Base-by-base conservation (phyloP, 140 eudicot genomes). In the Oenanthe javanica region DNA sequence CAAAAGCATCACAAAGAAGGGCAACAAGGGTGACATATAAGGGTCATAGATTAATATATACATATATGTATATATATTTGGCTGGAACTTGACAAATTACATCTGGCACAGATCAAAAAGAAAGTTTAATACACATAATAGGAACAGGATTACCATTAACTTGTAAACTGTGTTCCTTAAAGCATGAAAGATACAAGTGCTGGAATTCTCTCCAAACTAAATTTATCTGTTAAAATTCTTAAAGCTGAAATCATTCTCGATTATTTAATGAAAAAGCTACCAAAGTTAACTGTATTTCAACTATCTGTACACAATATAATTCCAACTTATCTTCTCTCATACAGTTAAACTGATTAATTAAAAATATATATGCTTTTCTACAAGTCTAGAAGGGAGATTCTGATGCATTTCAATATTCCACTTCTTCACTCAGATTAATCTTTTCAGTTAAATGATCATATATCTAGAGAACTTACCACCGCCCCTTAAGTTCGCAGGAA, bases 71-170 rank as follows among this genome's bases (percentile, higher is more conserved):
- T 42, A 72, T 1, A 19, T 5, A 73, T n/a, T 9, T 46, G 31
- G 77, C 25, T 18, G 57, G 27, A 73, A 73, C 52, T 72, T 43
- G 54, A 73, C 12, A 73, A 21, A 73, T 46, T 73, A n/a, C 77
- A 73, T 11, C 16, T 72, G 25, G 52, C 23, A 40, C 10, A 72
- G 6, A 43, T 31, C 6, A 5, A 12, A 43, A 72, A 43, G 7
- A 40, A 10, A 73, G 46, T 1, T n/a, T 42, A 13, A 9, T n/a
- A 61, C 36, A 73, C 15, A 67, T n/a, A n/a, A 43, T 18, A 46
- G 57, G 42, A 73, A n/a, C 36, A 61, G 36, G 69, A 19, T 45
- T n/a, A 19, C 16, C 8, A 13, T 47, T 73, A 18, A 9, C 27
- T 16, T 43, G 77, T 72, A 73, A 46, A 46, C 77, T 75, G 12